Evolutionary conservation across 257 asterid genomes (phyloP), one percentile per base, ranked within the genome.

Genomic region (Penstemon davidsonii): DNA sequence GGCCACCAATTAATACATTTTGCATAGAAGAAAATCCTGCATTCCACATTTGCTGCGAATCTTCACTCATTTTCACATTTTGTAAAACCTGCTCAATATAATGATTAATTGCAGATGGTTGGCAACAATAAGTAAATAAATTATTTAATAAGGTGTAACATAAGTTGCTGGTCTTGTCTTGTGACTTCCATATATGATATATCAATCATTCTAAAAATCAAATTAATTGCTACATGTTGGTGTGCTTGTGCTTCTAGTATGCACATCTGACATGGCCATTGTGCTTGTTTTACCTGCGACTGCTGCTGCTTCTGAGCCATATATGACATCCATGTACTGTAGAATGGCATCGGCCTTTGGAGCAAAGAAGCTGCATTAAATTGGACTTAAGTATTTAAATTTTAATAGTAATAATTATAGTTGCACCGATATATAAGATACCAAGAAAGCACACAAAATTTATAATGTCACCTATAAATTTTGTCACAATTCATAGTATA

Each of bases 31-130:
- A 13, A 42, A 8, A 52, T 15, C 66, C 13, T 4, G 53, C 2
- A 8, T 19, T 45, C 5, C 11, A 1, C 11, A 10, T 33, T 19
- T 13, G 54, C 4, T 49, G 54, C 11, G 3, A 49, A 10, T 49
- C 54, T 49, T 9, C 18, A 49, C n/a, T 50, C 49, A n/a, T 8
- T 36, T 38, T 36, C 41, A 12, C 58, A 64, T 13, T 47, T 39
- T 8, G 42, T 12, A 55, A n/a, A 37, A 50, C 69, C 59, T 64
- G 69, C 69, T 49, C n/a, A 5, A 49, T 49, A 9, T 10, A 49
- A 49, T 9, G 12, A 47, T 15, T 15, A 15, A 15, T 64, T 11
- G 25, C 18, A 18, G 46, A 62, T 62, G 55, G 37, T 33, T 50
- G 13, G 39, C 8, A 7, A 47, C n/a, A 45, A 44, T 12, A 52